A percentile compares a stretch with the other conserved stretches of the same genome.
These are phyloP conservation scores for Capsicum rhomboideum DNA, from an alignment of 257 asterid species.

Conservation along the genomic window DNA sequence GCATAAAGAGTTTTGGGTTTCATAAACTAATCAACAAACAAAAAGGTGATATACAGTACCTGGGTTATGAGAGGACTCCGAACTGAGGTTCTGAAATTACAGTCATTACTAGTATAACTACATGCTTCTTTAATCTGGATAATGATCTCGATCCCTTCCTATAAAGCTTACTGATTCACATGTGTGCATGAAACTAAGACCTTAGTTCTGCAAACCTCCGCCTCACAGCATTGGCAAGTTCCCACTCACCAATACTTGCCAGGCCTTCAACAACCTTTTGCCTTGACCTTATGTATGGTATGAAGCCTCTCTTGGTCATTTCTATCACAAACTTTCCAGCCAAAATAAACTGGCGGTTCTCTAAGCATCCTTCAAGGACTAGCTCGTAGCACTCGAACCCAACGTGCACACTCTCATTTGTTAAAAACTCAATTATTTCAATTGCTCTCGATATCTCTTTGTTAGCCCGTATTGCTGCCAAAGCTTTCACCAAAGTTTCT, in stretches of 20 bases:
- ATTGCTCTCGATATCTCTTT: constrained; percentile 53
- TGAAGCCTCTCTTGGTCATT: constrained; percentile 30
- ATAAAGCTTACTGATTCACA: background rate
- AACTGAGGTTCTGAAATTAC: background rate
- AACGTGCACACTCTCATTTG: constrained; percentile 31
- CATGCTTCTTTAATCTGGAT: background rate
- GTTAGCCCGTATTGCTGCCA: constrained; percentile 46
- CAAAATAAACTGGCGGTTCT: constrained; percentile 39
- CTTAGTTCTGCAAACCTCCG: constrained; percentile 46
- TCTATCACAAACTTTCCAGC: constrained; percentile 23
- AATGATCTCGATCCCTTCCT: background rate
- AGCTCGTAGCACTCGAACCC: constrained; percentile 62
- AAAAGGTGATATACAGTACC: background rate
- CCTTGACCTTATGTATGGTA: constrained; percentile 31
- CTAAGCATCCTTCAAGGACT: constrained; percentile 70
- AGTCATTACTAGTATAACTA: background rate
- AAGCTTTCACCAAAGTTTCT: constrained; percentile 41
- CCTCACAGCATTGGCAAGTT: constrained; percentile 56
- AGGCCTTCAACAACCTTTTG: constrained; percentile 58
- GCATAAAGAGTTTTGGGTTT: background rate
- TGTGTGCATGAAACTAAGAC: constrained; percentile 20
- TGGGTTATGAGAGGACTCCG: background rate
- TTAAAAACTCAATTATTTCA: constrained; percentile 58
- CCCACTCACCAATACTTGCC: constrained; percentile 47
- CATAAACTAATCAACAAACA: background rate